Percentiles rank a stretch among this genome's conserved stretches.
Conservation (phyloP, 768 basidiomycete genomes). For the Tephrocybe sp. region DNA sequence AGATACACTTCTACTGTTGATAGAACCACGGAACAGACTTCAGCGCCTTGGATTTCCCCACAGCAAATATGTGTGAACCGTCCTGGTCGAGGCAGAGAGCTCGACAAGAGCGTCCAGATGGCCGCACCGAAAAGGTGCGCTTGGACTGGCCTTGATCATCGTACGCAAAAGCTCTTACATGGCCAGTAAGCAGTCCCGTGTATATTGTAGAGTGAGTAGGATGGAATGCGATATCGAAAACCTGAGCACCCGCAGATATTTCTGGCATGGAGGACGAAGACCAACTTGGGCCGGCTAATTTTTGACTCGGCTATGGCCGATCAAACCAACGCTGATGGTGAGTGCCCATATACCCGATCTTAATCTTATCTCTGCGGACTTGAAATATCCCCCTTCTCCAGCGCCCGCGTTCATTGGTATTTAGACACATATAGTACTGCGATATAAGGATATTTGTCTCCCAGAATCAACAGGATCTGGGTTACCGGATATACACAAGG, state of each 20-base stretch:
- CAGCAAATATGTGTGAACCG: constrained; percentile 70
- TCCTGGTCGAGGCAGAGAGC: constrained; percentile 65
- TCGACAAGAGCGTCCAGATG: constrained; percentile 83
- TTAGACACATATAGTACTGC: not conserved
- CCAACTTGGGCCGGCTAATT: not conserved
- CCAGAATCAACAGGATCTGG: no score
- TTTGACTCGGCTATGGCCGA: constrained; percentile 6
- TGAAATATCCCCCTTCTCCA: not conserved
- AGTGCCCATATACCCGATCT: not conserved
- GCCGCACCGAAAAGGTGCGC: constrained; percentile 58
- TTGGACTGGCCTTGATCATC: constrained; percentile 64
- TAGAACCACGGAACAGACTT: constrained; percentile 50
- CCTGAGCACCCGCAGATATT: constrained; percentile 70
- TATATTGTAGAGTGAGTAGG: constrained; percentile 71
- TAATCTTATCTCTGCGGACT: constrained; percentile 5
- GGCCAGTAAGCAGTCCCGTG: constrained; percentile 75
- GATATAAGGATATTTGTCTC: no score
- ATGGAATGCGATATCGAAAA: constrained; percentile 90
- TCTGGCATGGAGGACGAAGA: constrained; percentile 41
- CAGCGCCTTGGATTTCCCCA: constrained; percentile 77
- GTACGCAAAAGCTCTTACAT: constrained; percentile 80
- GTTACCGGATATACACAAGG: not conserved
- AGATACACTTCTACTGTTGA: constrained; percentile 12
- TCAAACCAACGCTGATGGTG: not conserved
- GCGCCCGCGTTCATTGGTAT: not conserved